Evolutionary conservation across 2,329 filamentous ascomycete species (phyloP), one percentile per base, ranked within the genome.

Genomic region (Xylariales sp.): DNA sequence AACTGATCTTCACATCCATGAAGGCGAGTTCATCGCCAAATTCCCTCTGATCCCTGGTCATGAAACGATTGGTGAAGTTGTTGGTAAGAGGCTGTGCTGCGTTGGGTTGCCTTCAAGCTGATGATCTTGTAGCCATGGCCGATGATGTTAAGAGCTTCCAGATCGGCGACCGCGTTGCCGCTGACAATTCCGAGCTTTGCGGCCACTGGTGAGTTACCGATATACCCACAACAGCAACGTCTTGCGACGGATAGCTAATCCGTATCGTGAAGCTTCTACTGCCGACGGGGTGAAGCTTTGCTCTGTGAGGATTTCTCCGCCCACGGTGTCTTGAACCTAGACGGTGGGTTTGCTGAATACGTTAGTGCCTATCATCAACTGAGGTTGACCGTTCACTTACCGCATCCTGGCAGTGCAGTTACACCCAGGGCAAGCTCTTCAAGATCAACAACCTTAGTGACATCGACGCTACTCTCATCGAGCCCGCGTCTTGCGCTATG

Each of bases 321-420:
- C 15, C 80, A 84, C 51, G 81, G 77, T 51, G 77, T 80, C n/a
- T 31, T 57, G 33, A 80, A 74, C 49, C 70, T 85, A 62, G 77
- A 83, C 47, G 83, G 83, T 51, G 82, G 83, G 21, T 87, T 87
- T 53, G 84, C 83, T 38, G 82, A 87, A 60, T 88, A 85, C 69
- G 56, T 59, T 34, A 34, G 44, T 38, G 46, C 11, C 50, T 29
- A 5, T 22, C 31, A 18, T 6, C 29, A 11, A 3, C 4, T 7
- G 10, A 8, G 2, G 8, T 5, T 6, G 37, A 9, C 14, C 2
- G 15, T 11, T 14, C 3, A 28, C 43, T 45, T 21, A 45, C 43
- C n/a, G 4, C 3, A 20, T 16, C 18, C 10, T 33, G 4, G 4
- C 11, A 59, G 57, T 71, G 69, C 51, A 67, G 68, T 24, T 74